These are phyloP conservation scores for Pelomyxa schiedti DNA, from an alignment of 78 protist genomes.

Conservation along the genomic window DNA sequence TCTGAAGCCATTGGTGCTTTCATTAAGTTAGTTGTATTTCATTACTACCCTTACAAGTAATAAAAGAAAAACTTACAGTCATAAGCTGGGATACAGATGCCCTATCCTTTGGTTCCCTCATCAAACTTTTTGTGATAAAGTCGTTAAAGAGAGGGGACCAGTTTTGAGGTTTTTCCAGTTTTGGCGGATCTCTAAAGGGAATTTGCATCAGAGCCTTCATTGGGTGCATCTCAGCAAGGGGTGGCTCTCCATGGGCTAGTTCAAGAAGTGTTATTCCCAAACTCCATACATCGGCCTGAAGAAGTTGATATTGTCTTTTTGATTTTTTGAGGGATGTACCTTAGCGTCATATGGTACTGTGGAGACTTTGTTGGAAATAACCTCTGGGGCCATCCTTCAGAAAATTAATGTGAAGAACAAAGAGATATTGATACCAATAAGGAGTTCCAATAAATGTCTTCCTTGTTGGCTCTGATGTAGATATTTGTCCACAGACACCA, in stretches of 20 bases:
- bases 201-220: slow-evolving; percentile 86
- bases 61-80: too few species aligned
- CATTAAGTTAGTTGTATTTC: too few species aligned
- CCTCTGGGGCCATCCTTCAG: slow-evolving; percentile 53
- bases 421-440: too few species aligned
- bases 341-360: background rate
- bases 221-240: slow-evolving; percentile 81
- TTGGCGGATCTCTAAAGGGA: slow-evolving; percentile 82
- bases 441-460: slow-evolving; percentile 13
- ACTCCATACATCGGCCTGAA: slow-evolving; percentile 93
- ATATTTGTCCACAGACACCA: background rate
- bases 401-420: too few species aligned
- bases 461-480: background rate
- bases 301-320: too few species aligned
- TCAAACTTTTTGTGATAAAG: background rate
- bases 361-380: background rate
- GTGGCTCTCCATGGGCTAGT: slow-evolving; percentile 93
- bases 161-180: slow-evolving; percentile 6
- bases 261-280: slow-evolving; percentile 97
- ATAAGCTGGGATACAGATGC: background rate
- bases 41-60: too few species aligned
- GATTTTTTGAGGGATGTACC: too few species aligned
- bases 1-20: too few species aligned
- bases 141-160: background rate
- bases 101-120: background rate